A percentile compares a stretch with the other conserved stretches of the same genome.
phyloP scores from a whole-genome alignment of 2,329 filamentous ascomycete species.

The Fusarium pseudonygamai region DNA sequence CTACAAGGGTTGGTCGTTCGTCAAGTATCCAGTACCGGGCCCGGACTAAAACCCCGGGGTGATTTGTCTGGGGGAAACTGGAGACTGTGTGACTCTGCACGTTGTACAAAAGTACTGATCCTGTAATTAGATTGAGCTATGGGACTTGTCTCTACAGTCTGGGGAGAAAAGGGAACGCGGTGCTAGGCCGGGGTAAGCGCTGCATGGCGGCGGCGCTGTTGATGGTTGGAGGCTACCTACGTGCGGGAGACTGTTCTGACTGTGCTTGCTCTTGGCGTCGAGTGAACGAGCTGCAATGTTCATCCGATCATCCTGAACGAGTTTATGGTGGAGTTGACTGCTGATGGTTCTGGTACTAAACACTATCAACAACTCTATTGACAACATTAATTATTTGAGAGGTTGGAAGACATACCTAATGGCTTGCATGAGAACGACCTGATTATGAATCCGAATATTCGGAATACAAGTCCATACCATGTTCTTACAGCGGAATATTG shows the following conservation, averaged over 20 bases:
- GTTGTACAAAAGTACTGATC: not conserved
- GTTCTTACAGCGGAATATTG: not conserved
- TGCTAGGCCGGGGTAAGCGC: constrained; percentile 38
- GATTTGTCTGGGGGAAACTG: constrained; percentile 30
- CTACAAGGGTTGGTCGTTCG: not conserved
- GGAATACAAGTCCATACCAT: not conserved
- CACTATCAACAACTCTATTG: not conserved
- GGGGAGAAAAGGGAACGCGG: constrained; percentile 7
- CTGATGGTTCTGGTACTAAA: not conserved
- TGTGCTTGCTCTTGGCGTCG: constrained; percentile 9
- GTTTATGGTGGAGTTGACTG: not conserved
- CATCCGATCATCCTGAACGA: not conserved
- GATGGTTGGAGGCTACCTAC: constrained; percentile 1
- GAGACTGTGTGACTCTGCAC: constrained; percentile 28
- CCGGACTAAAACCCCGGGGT: constrained; percentile 18
- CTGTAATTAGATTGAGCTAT: not conserved
- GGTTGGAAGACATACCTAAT: not conserved
- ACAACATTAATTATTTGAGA: not conserved
- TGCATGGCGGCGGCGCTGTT: constrained; percentile 35
- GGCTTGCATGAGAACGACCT: not conserved
- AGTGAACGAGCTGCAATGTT: not conserved
- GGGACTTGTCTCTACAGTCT: not conserved
- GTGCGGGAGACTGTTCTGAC: constrained; percentile 28
- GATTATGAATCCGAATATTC: not conserved
- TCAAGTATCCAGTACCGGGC: constrained; percentile 26